phyloP scores from a whole-genome alignment of 2,329 filamentous ascomycete species.

The Pyrenophora graminea region DNA sequence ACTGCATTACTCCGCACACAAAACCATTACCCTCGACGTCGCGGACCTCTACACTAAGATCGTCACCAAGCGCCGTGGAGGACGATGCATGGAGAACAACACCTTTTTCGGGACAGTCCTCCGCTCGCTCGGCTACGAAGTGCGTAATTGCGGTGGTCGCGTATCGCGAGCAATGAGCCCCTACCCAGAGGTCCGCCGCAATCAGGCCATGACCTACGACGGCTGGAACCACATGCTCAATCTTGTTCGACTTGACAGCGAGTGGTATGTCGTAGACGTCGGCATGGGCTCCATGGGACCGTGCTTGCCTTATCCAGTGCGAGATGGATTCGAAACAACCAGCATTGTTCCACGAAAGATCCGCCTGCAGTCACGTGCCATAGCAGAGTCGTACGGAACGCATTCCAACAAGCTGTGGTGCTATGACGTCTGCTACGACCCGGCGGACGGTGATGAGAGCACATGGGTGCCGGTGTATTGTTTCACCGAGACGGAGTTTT shows the following conservation, averaged over 20 bases:
- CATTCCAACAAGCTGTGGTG: slow-evolving; percentile 15
- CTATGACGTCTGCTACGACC: slow-evolving; percentile 17
- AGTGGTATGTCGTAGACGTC: slow-evolving; percentile 40
- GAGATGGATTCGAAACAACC: slow-evolving; percentile 15
- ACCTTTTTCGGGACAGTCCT: slow-evolving; percentile 56
- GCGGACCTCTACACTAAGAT: slow-evolving; percentile 55
- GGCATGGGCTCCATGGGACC: slow-evolving; percentile 37
- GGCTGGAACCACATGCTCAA: slow-evolving; percentile 48
- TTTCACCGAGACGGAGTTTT: slow-evolving; percentile 29
- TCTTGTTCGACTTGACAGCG: slow-evolving; percentile 35
- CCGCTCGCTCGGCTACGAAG: slow-evolving; percentile 53
- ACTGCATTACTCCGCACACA: slow-evolving; percentile 43
- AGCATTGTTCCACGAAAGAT: slow-evolving; percentile 15
- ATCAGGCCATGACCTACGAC: slow-evolving; percentile 16
- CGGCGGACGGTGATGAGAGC: background rate
- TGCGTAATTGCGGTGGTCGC: slow-evolving; percentile 27
- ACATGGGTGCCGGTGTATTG: slow-evolving; percentile 17
- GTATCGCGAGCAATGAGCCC: slow-evolving; percentile 20
- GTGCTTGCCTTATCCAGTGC: slow-evolving; percentile 12
- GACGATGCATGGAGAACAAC: slow-evolving; percentile 63
- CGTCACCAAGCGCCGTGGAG: slow-evolving; percentile 50
- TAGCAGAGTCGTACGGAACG: slow-evolving; percentile 16
- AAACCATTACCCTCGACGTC: slow-evolving; percentile 51
- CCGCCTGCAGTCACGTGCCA: slow-evolving; percentile 12
- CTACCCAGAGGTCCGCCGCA: slow-evolving; percentile 11